Percentiles rank a stretch among this genome's conserved stretches.
These are phyloP conservation scores for Stachybotrys chlorohalonatus DNA, from an alignment of 2,329 filamentous ascomycete species.

Conservation along the genomic window DNA sequence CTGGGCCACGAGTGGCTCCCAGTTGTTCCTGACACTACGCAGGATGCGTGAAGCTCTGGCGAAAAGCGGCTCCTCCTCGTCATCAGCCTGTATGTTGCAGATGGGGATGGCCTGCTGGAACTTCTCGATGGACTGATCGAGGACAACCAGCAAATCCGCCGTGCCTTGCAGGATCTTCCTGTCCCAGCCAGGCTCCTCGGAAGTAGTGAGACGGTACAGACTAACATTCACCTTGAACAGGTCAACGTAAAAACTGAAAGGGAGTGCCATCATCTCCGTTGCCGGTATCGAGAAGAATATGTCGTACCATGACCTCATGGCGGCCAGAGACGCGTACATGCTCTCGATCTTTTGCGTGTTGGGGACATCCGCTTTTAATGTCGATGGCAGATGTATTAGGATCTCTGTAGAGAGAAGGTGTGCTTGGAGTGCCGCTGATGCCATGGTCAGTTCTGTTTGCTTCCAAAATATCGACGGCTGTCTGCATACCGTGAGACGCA, in stretches of 20 bases:
- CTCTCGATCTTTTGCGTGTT: conserved; percentile 20
- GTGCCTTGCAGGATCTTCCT: conserved; percentile 23
- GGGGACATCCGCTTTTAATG: conserved; percentile 21
- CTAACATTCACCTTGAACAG: conserved; percentile 25
- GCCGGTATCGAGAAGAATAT: conserved; percentile 22
- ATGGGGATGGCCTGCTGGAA: conserved; percentile 15
- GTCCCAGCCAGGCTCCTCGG: conserved; percentile 32
- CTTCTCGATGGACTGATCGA: conserved; percentile 24
- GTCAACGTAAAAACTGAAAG: conserved; percentile 23
- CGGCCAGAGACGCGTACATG: conserved; percentile 25
- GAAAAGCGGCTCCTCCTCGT: conserved; percentile 20
- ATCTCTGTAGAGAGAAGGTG: conserved; percentile 20
- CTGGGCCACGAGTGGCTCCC: conserved; percentile 24
- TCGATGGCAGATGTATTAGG: conserved; percentile 20
- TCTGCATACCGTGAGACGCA: conserved; percentile 16
- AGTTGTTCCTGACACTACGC: conserved; percentile 20
- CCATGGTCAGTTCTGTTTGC: conserved; percentile 3
- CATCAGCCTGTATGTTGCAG: conserved; percentile 17
- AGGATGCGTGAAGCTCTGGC: conserved; percentile 25
- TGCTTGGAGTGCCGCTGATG: conserved; percentile 18
- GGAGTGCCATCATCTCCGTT: conserved; percentile 17
- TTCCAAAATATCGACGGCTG: too few species aligned
- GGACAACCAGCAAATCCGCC: conserved; percentile 23
- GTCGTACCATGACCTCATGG: conserved; percentile 26
- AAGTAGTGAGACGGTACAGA: conserved; percentile 28